phyloP scores from a whole-genome alignment of 192 early-diverging fungal species.

The Podila verticillata region DNA sequence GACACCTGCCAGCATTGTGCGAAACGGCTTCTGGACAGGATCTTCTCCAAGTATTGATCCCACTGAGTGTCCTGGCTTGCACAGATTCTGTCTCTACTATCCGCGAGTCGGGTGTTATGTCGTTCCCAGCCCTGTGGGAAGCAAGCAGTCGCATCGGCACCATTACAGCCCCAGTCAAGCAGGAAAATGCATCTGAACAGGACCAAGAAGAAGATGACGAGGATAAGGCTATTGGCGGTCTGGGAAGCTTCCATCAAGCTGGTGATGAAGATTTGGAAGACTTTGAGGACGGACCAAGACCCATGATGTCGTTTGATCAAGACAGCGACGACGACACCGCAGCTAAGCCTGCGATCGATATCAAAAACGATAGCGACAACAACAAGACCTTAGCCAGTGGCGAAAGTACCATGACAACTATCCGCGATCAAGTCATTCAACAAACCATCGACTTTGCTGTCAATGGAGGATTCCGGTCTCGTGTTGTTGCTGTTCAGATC shows the following conservation, averaged over 20 bases:
- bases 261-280: too few relatives aligned
- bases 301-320: constrained; percentile 12
- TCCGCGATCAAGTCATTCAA: constrained; percentile 31
- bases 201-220: too few relatives aligned
- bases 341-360: constrained; percentile 8
- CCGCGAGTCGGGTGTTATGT: constrained; percentile 60
- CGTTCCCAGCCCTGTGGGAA: constrained; percentile 33
- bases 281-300: constrained; percentile 13
- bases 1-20: constrained; percentile 71
- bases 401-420: constrained; percentile 10
- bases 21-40: constrained; percentile 65
- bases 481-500: constrained; percentile 66
- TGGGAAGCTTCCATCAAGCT: too few relatives aligned
- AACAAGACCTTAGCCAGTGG: not conserved
- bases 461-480: constrained; percentile 44
- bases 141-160: constrained; percentile 16
- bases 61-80: constrained; percentile 67
- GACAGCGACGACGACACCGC: not conserved
- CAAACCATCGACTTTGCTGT: constrained; percentile 37
- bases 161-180: constrained; percentile 2
- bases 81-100: constrained; percentile 64
- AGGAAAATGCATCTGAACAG: too few relatives aligned
- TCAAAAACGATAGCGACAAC: not conserved
- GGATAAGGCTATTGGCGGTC: too few relatives aligned
- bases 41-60: constrained; percentile 73